Conservation (phyloP, 2,329 filamentous ascomycete genomes). For the Pyrenochaeta sp. region DNA sequence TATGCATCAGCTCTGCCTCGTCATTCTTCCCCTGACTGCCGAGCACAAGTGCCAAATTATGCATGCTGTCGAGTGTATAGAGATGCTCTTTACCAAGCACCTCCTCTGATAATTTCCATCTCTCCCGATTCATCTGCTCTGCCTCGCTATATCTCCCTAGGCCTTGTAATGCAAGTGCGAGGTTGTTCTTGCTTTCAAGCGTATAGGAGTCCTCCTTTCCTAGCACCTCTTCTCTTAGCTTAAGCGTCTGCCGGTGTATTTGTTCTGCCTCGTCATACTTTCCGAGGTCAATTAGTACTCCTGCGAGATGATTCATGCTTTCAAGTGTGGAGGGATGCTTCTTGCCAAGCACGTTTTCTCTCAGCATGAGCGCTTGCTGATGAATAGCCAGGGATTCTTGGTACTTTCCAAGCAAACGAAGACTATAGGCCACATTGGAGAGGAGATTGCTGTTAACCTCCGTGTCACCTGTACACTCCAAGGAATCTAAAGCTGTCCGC, state of each 20-base stretch:
- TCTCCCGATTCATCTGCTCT: not conserved
- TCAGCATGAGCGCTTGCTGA: too few species aligned
- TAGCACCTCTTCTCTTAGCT: not conserved
- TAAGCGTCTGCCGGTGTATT: not conserved
- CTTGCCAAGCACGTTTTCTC: constrained; percentile 4
- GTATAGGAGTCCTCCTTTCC: constrained; percentile 5
- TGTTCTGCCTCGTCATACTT: constrained; percentile 4
- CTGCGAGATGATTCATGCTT: constrained; percentile 9
- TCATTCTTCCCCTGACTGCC: not conserved
- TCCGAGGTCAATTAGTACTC: not conserved
- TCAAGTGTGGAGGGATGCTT: constrained; percentile 7
- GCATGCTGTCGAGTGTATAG: not conserved
- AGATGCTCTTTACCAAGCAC: not conserved
- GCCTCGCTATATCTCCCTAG: not conserved
- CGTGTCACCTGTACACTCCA: too few species aligned
- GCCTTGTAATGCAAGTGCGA: not conserved
- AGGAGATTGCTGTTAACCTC: too few species aligned
- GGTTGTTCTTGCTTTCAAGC: not conserved
- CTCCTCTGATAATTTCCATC: not conserved
- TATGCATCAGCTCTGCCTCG: not conserved
- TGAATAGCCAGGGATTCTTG: too few species aligned
- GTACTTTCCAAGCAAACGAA: too few species aligned
- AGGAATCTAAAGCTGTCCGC: too few species aligned
- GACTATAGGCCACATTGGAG: too few species aligned
- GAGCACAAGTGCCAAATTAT: not conserved